Percentiles rank a stretch among this genome's conserved stretches.
These are phyloP conservation scores for Starmerella vitae DNA, from an alignment of 805 yeast genomes.

Conservation along the genomic window DNA sequence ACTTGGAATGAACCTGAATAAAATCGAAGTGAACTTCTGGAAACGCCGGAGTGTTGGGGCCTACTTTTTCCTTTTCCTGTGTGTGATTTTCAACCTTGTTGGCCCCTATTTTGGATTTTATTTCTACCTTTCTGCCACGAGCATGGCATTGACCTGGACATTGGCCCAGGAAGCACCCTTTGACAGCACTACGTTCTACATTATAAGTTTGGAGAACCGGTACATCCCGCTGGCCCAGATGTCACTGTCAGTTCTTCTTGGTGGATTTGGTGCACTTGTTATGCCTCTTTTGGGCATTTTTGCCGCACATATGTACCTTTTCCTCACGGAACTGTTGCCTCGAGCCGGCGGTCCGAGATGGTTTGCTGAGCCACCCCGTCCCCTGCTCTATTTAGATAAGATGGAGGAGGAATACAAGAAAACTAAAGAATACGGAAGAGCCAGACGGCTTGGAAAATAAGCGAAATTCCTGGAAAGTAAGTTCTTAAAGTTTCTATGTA, in stretches of 20 bases:
- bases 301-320: constrained; percentile 26
- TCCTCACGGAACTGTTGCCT: constrained; percentile 24
- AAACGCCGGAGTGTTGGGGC: constrained; percentile 5
- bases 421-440: constrained; percentile 18
- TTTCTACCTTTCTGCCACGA: constrained; percentile 23
- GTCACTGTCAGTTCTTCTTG: constrained; percentile 21
- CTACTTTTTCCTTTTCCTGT: constrained; percentile 19
- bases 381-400: constrained; percentile 5
- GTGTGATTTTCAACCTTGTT: constrained; percentile 17
- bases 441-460: constrained; percentile 22
- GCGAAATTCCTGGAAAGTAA: constrained; percentile 4
- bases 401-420: constrained; percentile 6
- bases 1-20: constrained; percentile 6
- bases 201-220: constrained; percentile 25
- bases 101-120: constrained; percentile 15
- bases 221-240: constrained; percentile 27
- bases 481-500: too few species aligned
- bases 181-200: constrained; percentile 22
- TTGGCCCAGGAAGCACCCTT: constrained; percentile 29
- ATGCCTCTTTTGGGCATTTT: constrained; percentile 24
- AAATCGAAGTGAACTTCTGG: constrained; percentile 12
- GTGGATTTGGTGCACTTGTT: constrained; percentile 22
- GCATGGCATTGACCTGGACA: constrained; percentile 28
- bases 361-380: constrained; percentile 8
- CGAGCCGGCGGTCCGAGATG: constrained; percentile 22